Percentiles rank a stretch among this genome's conserved stretches.
Conservation (phyloP, 2,329 filamentous ascomycete genomes). For the Coniochaeta sp. region DNA sequence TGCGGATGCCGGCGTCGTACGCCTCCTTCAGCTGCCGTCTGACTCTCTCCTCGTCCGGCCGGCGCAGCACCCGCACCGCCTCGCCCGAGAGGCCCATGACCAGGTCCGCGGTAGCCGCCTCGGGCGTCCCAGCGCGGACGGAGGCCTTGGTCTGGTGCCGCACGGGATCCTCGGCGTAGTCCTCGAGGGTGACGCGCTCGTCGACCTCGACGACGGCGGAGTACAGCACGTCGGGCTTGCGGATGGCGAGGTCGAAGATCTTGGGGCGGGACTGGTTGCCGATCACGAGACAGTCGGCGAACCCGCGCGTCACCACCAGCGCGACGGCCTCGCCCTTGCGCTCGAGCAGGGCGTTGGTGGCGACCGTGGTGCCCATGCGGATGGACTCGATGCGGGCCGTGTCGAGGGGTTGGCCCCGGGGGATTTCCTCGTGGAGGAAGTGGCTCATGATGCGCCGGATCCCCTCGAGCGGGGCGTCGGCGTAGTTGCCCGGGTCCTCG, state of each 20-base stretch:
- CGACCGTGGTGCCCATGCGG: conserved; percentile 92
- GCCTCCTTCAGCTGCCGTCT: conserved; percentile 57
- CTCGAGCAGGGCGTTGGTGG: conserved; percentile 85
- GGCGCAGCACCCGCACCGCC: conserved; percentile 60
- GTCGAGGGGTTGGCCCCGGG: conserved; percentile 71
- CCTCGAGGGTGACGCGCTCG: conserved; percentile 84
- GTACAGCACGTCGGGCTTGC: conserved; percentile 81
- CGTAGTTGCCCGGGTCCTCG: conserved; percentile 84
- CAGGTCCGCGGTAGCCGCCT: conserved; percentile 43
- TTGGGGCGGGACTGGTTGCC: conserved; percentile 85
- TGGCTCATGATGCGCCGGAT: conserved; percentile 79
- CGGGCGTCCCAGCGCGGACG: conserved; percentile 40
- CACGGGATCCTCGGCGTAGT: conserved; percentile 82
- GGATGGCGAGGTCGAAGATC: conserved; percentile 86
- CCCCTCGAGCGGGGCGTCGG: conserved; percentile 84
- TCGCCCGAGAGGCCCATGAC: conserved; percentile 70
- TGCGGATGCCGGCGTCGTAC: conserved; percentile 64
- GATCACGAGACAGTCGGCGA: conserved; percentile 80
- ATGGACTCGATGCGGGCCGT: conserved; percentile 83
- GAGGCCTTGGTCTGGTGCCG: conserved; percentile 49
- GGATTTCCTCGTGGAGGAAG: conserved; percentile 69
- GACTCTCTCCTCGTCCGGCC: conserved; percentile 51
- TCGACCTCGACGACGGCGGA: conserved; percentile 81
- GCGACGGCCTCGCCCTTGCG: conserved; percentile 85
- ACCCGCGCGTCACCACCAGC: conserved; percentile 79